These are phyloP conservation scores for Sanghuangporus weigelae DNA, from an alignment of 1,284 basidiomycete species.

Conservation along the genomic window DNA sequence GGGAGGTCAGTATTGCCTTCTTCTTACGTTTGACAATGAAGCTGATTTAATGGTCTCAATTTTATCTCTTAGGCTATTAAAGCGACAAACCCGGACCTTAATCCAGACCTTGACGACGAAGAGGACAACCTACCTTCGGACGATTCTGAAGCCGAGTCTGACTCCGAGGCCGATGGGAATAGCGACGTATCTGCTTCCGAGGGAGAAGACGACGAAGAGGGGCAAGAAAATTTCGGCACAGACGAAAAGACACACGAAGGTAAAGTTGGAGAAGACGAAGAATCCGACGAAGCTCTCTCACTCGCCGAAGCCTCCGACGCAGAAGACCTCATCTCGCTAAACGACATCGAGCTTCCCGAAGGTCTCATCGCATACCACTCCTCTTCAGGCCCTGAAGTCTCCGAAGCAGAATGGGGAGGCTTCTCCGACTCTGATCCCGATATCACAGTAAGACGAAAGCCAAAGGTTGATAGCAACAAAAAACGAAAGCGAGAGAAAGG, in stretches of 20 bases:
- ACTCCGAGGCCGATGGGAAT: conserved; percentile 30
- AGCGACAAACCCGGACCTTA: conserved; percentile 63
- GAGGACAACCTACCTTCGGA: conserved; percentile 32
- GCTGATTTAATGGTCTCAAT: background rate
- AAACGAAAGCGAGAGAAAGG: conserved; percentile 37
- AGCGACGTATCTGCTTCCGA: conserved; percentile 22
- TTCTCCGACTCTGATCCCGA: conserved; percentile 24
- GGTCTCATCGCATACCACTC: conserved; percentile 58
- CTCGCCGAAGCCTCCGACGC: conserved; percentile 65
- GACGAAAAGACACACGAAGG: conserved; percentile 29
- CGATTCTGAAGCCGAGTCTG: conserved; percentile 24
- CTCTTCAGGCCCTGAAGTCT: conserved; percentile 39
- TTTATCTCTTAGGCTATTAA: conserved; percentile 70
- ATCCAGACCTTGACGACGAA: conserved; percentile 36
- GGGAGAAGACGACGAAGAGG: conserved; percentile 31
- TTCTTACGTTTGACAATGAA: conserved; percentile 2
- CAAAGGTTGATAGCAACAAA: conserved; percentile 25
- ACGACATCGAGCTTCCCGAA: conserved; percentile 42
- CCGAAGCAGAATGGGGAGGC: conserved; percentile 55
- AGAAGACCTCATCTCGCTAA: conserved; percentile 58
- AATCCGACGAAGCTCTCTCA: conserved; percentile 37
- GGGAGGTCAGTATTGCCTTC: conserved; percentile 58
- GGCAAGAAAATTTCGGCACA: conserved; percentile 26
- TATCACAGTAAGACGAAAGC: background rate
- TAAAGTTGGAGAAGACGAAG: conserved; percentile 26